Conservation (phyloP, 768 basidiomycete species). For the Mycena rebaudengoi region DNA sequence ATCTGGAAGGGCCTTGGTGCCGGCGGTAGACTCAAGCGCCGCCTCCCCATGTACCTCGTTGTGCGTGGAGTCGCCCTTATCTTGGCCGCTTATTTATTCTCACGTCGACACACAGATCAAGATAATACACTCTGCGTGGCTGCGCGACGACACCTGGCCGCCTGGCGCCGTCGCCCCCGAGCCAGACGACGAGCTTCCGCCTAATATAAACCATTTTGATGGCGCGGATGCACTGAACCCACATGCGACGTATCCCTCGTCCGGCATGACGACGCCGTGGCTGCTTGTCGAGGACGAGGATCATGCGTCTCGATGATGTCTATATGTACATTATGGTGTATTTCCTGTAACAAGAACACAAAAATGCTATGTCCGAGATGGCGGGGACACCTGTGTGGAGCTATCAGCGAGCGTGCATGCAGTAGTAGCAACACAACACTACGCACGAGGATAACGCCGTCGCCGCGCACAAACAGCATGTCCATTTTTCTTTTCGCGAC, state of each 20-base stretch:
- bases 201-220: too few relatives aligned
- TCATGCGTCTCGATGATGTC: background rate
- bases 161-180: constrained; percentile 65
- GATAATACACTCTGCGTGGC: constrained; percentile 77
- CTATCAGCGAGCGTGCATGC: constrained; percentile 23
- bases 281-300: constrained; percentile 19
- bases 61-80: constrained; percentile 52
- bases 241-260: too few relatives aligned
- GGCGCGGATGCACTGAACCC: too few relatives aligned
- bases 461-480: constrained; percentile 98
- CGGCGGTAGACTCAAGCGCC: constrained; percentile 65
- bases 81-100: background rate
- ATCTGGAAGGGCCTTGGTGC: constrained; percentile 70
- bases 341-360: background rate
- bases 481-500: constrained; percentile 94
- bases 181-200: constrained; percentile 60
- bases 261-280: constrained; percentile 38
- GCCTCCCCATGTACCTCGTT: constrained; percentile 69
- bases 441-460: constrained; percentile 93
- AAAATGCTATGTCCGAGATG: constrained; percentile 80
- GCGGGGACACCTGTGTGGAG: constrained; percentile 74
- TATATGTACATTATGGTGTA: constrained; percentile 26
- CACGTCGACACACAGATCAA: constrained; percentile 60
- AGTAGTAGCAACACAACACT: background rate
- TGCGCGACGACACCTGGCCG: constrained; percentile 83